Base-by-base conservation (phyloP, 1,284 basidiomycete species). In the Mycena sp. region DNA sequence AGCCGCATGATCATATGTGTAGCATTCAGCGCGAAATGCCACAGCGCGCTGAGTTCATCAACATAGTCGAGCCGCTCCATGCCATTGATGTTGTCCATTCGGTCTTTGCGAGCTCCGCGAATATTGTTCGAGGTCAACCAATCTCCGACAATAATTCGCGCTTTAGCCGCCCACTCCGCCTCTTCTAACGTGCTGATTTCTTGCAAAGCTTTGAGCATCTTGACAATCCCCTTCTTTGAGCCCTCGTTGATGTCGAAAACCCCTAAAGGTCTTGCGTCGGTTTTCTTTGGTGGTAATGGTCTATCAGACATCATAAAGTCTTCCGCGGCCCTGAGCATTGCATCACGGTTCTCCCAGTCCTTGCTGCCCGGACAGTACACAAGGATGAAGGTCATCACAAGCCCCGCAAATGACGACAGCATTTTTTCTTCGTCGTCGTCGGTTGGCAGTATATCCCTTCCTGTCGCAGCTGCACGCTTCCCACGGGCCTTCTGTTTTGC, bases 381-480 rank as follows among this genome's bases (percentile, higher is more conserved):
- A 0, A 71, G 37, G 11, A 74, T 29, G 3, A 72, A 19, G 12
- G 72, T 65, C 1, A 64, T 58, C n/a, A 74, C 63, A 11, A 70
- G 32, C 6, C 48, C 51, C 5, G 23, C 41, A 29, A 65, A 71
- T 29, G 65, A 40, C 19, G 46, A 30, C 19, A 26, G 17, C 37
- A 73, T 62, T 21, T 60, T 50, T 4, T 45, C 45, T n/a, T 70
- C 49, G 44, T 74, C 71, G 14, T 54, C 45, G 41, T 21, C 4
- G 0, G 69, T 56, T 3, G 71, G 70, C 16, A 50, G 26, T 17
- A 74, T 67, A 49, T 73, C 72, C 1, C 32, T 23, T 0, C 57
- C 41, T 0, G 28, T 61, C 0, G 72, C 70, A 0, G 59, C 40
- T 17, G 32, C 46, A 0, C 69, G 64, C 29, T 59, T 40, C 1